Base-by-base conservation (phyloP, 257 asterid species). In the Rubia yunnanensis region DNA sequence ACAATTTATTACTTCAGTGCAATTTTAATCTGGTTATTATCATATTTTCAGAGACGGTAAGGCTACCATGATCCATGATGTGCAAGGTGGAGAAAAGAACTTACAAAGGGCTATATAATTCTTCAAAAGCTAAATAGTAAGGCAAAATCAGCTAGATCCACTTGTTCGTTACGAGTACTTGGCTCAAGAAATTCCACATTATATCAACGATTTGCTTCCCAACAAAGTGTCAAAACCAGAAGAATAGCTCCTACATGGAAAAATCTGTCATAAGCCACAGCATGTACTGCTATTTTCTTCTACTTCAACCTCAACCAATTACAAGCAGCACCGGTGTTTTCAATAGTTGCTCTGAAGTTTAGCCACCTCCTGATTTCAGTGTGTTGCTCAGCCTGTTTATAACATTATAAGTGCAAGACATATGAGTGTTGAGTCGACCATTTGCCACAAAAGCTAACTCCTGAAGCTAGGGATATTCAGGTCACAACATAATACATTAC, bases 321-420 rank as follows among this genome's bases (percentile, higher is more conserved):
- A 66, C 70, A 54, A 66, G 60, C 54, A 67, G 55, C 58, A 61
- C 58, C 68, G n/a, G 24, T 34, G 35, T 70, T 69, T 70, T 60
- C 64, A 48, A 35, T 64, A 61, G 54, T 39, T 54, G 69, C 68
- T 70, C 62, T 67, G 60, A 36, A 20, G 27, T 50, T 84, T 82
- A 91, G 75, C 82, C 82, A 53, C 96, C 91, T 60, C 96, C 88
- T 11, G 95, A 72, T 73, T 87, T 87, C 32, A 89, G 94, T 17
- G 91, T 87, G 79, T 85, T 80, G 67, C 96, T 89, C 88, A 89
- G 79, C 96, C 98, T 91, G 63, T 65, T 70, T 26, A 26, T 70
- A 30, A 58, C 39, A 7, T 35, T 14, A 54, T 54, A 34, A 70
- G 34, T 58, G 62, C 11, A 57, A 32, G 30, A 64, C 2, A 50